A percentile compares a stretch with the other conserved stretches of the same genome.
Conservation (phyloP, 2,329 filamentous ascomycete genomes). For the Monilinia fructigena region DNA sequence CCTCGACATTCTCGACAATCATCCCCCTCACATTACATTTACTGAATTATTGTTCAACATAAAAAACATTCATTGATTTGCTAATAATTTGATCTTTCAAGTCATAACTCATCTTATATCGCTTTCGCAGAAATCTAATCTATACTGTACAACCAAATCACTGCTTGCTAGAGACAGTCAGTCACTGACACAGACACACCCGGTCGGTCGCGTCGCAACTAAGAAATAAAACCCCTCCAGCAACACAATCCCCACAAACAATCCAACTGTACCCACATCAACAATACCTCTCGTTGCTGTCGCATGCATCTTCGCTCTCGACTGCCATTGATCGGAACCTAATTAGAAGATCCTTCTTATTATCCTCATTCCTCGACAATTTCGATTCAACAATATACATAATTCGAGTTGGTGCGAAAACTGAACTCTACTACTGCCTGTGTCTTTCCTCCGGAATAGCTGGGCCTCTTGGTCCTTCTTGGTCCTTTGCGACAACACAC, state of each 20-base stretch:
- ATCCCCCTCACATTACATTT: neutral
- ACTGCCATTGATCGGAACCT: constrained; percentile 1
- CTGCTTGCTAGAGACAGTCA: neutral
- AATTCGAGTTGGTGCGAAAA: constrained; percentile 17
- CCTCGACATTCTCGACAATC: constrained; percentile 6
- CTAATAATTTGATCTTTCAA: neutral
- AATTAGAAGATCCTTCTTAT: neutral
- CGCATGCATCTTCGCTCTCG: constrained; percentile 18
- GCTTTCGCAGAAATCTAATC: constrained; percentile 1
- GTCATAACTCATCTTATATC: neutral
- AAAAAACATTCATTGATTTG: neutral
- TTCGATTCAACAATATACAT: constrained; percentile 10
- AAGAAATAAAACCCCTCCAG: constrained; percentile 19
- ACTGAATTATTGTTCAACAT: neutral
- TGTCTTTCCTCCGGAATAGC: constrained; percentile 22
- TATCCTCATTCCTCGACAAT: neutral
- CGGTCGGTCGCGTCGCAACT: constrained; percentile 19
- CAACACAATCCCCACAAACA: constrained; percentile 17
- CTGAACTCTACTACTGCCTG: constrained; percentile 23
- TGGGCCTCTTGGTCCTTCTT: constrained; percentile 22
- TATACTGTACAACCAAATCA: neutral
- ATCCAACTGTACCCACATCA: constrained; percentile 22
- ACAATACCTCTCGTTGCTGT: constrained; percentile 22
- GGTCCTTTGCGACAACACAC: constrained; percentile 26
- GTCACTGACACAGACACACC: neutral